A percentile compares a stretch with the other conserved stretches of the same genome.
phyloP scores from a whole-genome alignment of 306 rosid genomes.

The Hippophae rhamnoides region DNA sequence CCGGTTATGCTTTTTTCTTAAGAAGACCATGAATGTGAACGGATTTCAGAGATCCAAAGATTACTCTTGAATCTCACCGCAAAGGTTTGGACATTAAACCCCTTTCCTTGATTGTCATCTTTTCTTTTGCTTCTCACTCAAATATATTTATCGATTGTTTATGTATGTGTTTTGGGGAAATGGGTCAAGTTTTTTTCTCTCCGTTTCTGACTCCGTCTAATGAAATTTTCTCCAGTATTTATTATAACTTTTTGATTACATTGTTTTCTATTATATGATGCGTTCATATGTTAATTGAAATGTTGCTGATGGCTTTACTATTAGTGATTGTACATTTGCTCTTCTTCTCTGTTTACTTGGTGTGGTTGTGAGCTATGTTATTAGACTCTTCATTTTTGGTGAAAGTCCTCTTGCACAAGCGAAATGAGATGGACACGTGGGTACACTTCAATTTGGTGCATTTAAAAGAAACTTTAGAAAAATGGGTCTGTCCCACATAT shows the following conservation, averaged over 20 bases:
- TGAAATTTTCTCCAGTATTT: slow-evolving; percentile 7
- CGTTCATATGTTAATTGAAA: neutral
- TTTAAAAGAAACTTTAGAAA: too few relatives aligned
- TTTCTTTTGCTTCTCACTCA: neutral
- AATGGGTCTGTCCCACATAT: too few relatives aligned
- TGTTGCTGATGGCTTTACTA: neutral
- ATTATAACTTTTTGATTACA: slow-evolving; percentile 12
- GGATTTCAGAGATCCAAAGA: slow-evolving; percentile 52
- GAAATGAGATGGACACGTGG: too few relatives aligned
- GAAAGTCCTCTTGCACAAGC: too few relatives aligned
- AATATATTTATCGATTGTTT: neutral
- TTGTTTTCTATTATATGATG: slow-evolving; percentile 11
- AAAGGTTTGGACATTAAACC: slow-evolving; percentile 19
- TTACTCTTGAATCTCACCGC: slow-evolving; percentile 17
- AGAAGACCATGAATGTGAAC: slow-evolving; percentile 23
- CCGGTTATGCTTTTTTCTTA: slow-evolving; percentile 12
- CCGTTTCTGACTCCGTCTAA: neutral
- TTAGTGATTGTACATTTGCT: slow-evolving; percentile 10
- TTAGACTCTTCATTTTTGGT: too few relatives aligned
- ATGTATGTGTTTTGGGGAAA: neutral
- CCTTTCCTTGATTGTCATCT: neutral
- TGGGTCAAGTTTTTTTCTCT: neutral
- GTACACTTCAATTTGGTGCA: too few relatives aligned
- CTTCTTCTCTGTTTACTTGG: slow-evolving; percentile 10
- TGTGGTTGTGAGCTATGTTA: neutral